phyloP scores from a whole-genome alignment of 345 rosid species.

The Salix arbutifolia region DNA sequence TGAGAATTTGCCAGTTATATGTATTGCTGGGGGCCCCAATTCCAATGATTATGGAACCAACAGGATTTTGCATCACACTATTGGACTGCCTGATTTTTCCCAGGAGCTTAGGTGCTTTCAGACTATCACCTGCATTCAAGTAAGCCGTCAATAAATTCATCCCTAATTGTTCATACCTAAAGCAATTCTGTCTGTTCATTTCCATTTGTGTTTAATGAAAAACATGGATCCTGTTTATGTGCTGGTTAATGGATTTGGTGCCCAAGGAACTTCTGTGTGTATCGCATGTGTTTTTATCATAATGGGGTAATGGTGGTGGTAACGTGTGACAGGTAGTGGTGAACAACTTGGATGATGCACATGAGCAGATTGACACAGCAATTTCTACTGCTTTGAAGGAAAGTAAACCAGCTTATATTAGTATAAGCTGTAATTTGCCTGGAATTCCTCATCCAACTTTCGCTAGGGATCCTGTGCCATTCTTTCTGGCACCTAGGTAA shows the following conservation, averaged over 20 bases:
- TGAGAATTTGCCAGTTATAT: conserved; percentile 65
- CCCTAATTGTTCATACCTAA: neutral
- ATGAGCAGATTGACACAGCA: conserved; percentile 59
- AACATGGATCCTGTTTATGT: neutral
- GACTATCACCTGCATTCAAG: conserved; percentile 56
- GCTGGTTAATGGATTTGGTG: neutral
- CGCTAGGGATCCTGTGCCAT: conserved; percentile 58
- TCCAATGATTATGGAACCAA: conserved; percentile 67
- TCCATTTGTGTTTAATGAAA: neutral
- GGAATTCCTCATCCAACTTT: conserved; percentile 66
- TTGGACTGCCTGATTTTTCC: conserved; percentile 61
- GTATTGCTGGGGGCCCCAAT: conserved; percentile 67
- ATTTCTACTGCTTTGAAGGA: conserved; percentile 73
- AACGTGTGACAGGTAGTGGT: conserved; percentile 50
- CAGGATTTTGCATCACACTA: conserved; percentile 68
- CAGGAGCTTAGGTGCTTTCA: conserved; percentile 69
- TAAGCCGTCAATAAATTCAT: conserved; percentile 11
- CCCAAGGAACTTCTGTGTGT: neutral
- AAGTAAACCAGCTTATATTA: conserved; percentile 66
- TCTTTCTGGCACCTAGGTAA: conserved; percentile 54
- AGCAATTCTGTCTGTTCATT: neutral
- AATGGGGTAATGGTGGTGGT: conserved; percentile 2
- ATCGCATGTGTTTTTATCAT: neutral
- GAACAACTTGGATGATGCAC: conserved; percentile 70
- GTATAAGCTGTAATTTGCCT: conserved; percentile 63